These are phyloP conservation scores for Neurospora sp. DNA, from an alignment of 495 filamentous ascomycete genomes.

Conservation along the genomic window DNA sequence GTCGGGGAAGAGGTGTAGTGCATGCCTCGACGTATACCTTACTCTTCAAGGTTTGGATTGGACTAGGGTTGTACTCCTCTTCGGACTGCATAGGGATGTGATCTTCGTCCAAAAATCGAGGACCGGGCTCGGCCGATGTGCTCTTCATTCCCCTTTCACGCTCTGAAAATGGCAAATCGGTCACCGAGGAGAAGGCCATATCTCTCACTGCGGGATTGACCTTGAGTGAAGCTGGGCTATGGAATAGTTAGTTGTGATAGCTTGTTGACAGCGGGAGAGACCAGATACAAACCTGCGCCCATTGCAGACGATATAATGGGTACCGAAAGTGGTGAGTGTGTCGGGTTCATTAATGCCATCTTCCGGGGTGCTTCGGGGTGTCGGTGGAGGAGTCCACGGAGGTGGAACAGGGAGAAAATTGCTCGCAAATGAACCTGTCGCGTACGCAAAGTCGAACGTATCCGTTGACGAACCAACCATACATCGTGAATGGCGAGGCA, in stretches of 20 bases:
- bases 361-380: conserved; percentile 1
- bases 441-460: not conserved
- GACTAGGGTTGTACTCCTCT: conserved; percentile 7
- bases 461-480: not conserved
- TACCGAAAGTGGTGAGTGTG: not conserved
- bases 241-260: not conserved
- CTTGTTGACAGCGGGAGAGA: not conserved
- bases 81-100: conserved; percentile 1
- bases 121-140: not conserved
- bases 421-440: not conserved
- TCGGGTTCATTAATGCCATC: not conserved
- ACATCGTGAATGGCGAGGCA: not conserved
- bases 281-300: conserved; percentile 15
- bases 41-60: conserved; percentile 1
- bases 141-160: not conserved
- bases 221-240: conserved; percentile 14
- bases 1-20: conserved; percentile 9
- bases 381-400: conserved; percentile 13
- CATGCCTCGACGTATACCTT: conserved; percentile 6
- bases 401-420: not conserved
- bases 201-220: conserved; percentile 4
- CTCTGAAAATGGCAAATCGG: not conserved
- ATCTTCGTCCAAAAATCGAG: not conserved
- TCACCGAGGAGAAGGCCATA: not conserved
- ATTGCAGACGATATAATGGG: not conserved